Conservation (phyloP, 495 filamentous ascomycete species). For the Trichoderma gamsii region DNA sequence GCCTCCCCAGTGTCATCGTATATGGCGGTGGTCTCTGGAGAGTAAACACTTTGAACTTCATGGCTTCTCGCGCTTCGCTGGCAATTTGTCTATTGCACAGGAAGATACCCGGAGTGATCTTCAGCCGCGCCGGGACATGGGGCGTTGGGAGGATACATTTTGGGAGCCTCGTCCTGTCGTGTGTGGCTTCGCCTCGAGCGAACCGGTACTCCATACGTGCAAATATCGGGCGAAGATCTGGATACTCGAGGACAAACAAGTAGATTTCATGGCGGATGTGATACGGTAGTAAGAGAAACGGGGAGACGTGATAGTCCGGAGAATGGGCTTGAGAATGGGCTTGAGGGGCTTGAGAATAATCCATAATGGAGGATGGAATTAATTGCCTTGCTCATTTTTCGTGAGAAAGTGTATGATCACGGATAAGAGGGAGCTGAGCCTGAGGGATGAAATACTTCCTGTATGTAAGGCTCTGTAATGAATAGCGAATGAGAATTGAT, state of each 20-base stretch:
- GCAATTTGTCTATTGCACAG: not conserved
- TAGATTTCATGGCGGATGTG: not conserved
- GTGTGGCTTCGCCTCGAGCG: not conserved
- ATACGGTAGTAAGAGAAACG: not conserved
- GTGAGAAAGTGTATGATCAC: too few relatives aligned
- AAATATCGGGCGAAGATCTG: not conserved
- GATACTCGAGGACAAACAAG: not conserved
- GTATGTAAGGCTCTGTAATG: too few relatives aligned
- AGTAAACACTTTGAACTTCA: not conserved
- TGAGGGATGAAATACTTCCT: too few relatives aligned
- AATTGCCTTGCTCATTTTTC: too few relatives aligned
- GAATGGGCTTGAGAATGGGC: not conserved
- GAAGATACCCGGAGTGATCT: not conserved
- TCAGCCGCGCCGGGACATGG: not conserved
- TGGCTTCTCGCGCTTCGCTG: not conserved
- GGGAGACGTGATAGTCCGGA: not conserved
- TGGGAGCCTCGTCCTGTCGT: not conserved
- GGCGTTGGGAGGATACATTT: not conserved
- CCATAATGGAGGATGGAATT: too few relatives aligned
- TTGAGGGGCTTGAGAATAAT: too few relatives aligned
- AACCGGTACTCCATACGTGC: not conserved
- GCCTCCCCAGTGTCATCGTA: not conserved
- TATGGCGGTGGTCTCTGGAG: not conserved
- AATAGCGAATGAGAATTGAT: too few relatives aligned
- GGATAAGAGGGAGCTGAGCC: too few relatives aligned